A percentile compares a stretch with the other conserved stretches of the same genome.
These are phyloP conservation scores for Selenicereus undatus DNA, from an alignment of 148 eudicot species.

Conservation along the genomic window DNA sequence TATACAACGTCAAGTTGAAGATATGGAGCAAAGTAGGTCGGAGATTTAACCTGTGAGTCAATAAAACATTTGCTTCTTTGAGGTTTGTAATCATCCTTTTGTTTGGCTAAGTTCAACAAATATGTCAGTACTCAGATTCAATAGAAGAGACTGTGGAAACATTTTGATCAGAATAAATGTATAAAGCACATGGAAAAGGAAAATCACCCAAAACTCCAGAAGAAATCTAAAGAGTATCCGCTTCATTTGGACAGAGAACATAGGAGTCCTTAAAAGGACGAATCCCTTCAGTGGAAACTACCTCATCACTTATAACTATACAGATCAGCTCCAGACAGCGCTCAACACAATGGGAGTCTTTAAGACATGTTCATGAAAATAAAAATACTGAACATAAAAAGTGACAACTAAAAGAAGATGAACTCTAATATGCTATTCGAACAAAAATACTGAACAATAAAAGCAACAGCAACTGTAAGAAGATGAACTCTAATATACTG, in stretches of 20 bases:
- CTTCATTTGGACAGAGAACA: neutral
- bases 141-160: neutral
- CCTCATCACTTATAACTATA: neutral
- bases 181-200: too few relatives aligned
- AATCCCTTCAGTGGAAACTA: neutral
- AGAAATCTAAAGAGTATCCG: neutral
- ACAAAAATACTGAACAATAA: neutral
- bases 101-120: too few relatives aligned
- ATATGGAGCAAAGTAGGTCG: neutral
- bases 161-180: too few relatives aligned
- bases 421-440: constrained; percentile 1
- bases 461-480: neutral
- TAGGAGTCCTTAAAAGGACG: neutral
- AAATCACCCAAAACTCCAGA: too few relatives aligned
- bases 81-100: neutral
- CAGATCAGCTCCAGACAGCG: neutral
- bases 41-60: neutral
- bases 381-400: neutral
- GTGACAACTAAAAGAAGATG: neutral
- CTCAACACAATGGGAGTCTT: neutral
- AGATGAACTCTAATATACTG: neutral
- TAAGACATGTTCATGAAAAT: neutral
- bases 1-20: constrained; percentile 2
- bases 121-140: neutral
- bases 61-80: neutral